Percentiles rank a stretch among this genome's conserved stretches.
These are phyloP conservation scores for Aureobasidium sp. DNA, from an alignment of 2,329 filamentous ascomycete species.

Conservation along the genomic window DNA sequence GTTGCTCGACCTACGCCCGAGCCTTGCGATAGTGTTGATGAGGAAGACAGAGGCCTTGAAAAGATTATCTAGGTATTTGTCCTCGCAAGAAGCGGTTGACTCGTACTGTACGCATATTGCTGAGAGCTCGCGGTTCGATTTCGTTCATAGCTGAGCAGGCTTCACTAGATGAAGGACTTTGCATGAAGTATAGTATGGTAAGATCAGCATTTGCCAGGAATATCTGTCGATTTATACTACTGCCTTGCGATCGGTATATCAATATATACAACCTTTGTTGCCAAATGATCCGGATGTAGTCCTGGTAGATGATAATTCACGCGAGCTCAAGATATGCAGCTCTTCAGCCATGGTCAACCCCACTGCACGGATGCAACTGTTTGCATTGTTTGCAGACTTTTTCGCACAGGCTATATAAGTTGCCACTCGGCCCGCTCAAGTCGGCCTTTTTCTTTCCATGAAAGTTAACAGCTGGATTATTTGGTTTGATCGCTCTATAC, in stretches of 20 bases:
- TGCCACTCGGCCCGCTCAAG: background rate
- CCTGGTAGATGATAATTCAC: background rate
- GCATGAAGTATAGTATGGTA: background rate
- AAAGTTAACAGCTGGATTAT: background rate
- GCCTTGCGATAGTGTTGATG: background rate
- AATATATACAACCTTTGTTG: background rate
- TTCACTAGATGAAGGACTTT: background rate
- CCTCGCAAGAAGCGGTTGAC: too few species aligned
- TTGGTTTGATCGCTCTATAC: constrained; percentile 7
- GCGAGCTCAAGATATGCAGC: background rate
- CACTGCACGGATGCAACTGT: background rate
- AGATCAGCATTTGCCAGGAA: background rate
- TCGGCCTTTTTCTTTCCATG: background rate
- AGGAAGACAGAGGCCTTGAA: background rate
- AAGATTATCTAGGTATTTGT: background rate
- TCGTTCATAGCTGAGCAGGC: background rate
- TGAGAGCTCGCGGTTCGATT: background rate
- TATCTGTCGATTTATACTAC: background rate
- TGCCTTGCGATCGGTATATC: background rate
- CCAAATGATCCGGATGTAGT: too few species aligned
- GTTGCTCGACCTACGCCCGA: too few species aligned
- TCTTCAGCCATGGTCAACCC: background rate
- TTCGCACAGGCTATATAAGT: background rate
- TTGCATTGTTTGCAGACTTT: background rate
- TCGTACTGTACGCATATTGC: too few species aligned